A percentile compares a stretch with the other conserved stretches of the same genome.
These are phyloP conservation scores for Sonneratia caseolaris DNA, from an alignment of 345 rosid species.

Conservation along the genomic window DNA sequence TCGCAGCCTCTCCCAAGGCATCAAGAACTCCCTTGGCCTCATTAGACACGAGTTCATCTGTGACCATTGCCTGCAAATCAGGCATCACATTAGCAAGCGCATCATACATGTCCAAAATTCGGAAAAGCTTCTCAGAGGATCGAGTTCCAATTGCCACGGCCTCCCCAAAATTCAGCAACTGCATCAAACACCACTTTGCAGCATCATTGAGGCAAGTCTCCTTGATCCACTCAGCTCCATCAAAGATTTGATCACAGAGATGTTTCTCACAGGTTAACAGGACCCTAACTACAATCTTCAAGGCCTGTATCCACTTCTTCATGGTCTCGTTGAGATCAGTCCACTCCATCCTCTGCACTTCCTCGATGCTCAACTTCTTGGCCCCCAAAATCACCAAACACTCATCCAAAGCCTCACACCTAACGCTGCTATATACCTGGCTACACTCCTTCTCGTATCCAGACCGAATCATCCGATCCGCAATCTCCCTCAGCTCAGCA, in stretches of 20 bases:
- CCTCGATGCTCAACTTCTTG: slow-evolving; percentile 95
- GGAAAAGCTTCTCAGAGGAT: slow-evolving; percentile 87
- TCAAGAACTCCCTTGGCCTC: slow-evolving; percentile 73
- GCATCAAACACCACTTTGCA: slow-evolving; percentile 77
- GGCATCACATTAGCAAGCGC: slow-evolving; percentile 53
- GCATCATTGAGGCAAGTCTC: slow-evolving; percentile 83
- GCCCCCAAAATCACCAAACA: slow-evolving; percentile 66
- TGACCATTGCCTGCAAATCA: slow-evolving; percentile 46
- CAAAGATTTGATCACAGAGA: slow-evolving; percentile 71
- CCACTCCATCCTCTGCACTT: slow-evolving; percentile 91
- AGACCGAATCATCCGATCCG: slow-evolving; percentile 79
- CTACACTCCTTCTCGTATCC: slow-evolving; percentile 92
- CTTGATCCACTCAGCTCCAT: slow-evolving; percentile 38
- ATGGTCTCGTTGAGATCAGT: slow-evolving; percentile 81
- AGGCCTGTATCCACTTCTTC: slow-evolving; percentile 95
- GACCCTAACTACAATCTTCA: slow-evolving; percentile 60
- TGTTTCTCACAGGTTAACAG: slow-evolving; percentile 73
- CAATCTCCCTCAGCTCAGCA: slow-evolving; percentile 64
- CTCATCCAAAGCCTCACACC: slow-evolving; percentile 86
- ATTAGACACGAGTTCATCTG: slow-evolving; percentile 38
- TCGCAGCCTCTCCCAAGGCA: slow-evolving; percentile 63
- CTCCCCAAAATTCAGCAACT: slow-evolving; percentile 81
- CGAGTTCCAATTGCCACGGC: slow-evolving; percentile 78
- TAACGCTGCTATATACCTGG: slow-evolving; percentile 68
- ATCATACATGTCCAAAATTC: slow-evolving; percentile 94